Percentiles rank a stretch among this genome's conserved stretches.
Evolutionary conservation across 164 flowering plant species (phyloP).

Genomic region (Liriodendron chinense): DNA sequence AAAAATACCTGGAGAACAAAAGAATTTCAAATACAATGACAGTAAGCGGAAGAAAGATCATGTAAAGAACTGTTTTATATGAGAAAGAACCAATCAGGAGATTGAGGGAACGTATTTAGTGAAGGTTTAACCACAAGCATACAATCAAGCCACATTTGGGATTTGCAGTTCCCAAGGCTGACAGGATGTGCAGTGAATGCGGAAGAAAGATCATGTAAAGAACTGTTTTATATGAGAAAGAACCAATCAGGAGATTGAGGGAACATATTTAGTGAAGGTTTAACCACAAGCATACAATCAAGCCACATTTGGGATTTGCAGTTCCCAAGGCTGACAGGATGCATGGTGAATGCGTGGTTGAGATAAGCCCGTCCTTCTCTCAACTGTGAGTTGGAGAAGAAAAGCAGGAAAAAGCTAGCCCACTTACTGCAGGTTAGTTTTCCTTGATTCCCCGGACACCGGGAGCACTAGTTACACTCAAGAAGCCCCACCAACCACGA

Average conservation of each 20-base stretch:
- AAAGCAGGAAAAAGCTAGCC: too few relatives aligned
- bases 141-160: too few relatives aligned
- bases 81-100: too few relatives aligned
- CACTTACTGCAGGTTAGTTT: too few relatives aligned
- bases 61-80: background rate
- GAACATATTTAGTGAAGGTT: background rate
- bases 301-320: background rate
- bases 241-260: too few relatives aligned
- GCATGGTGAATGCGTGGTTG: background rate
- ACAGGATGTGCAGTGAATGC: too few relatives aligned
- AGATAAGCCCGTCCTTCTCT: too few relatives aligned
- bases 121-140: too few relatives aligned
- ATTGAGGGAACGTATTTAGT: too few relatives aligned
- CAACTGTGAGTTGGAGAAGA: background rate
- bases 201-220: too few relatives aligned
- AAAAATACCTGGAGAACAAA: slow-evolving; percentile 52
- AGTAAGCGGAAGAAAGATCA: background rate
- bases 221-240: too few relatives aligned
- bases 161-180: too few relatives aligned
- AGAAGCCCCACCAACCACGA: background rate
- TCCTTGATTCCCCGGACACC: background rate
- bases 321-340: background rate
- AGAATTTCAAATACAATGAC: background rate
- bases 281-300: background rate
- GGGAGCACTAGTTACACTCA: background rate